Evolutionary conservation across 768 basidiomycete species (phyloP).

Genomic region (Tubosaeta sp.): DNA sequence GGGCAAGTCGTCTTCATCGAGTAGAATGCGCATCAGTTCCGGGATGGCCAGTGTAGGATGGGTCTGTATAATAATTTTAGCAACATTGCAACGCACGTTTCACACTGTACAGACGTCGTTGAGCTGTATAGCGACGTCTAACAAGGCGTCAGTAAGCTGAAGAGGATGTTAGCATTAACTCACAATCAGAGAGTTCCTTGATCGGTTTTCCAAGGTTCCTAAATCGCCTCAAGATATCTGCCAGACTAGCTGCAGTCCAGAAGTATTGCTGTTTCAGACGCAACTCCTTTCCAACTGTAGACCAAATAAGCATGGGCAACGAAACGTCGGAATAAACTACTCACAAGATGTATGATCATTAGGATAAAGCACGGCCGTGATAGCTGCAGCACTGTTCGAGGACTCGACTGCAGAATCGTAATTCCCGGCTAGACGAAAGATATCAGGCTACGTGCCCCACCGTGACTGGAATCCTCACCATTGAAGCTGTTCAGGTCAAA

Average conservation of each 20-base stretch:
- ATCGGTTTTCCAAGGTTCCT: slow-evolving; percentile 84
- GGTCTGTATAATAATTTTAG: slow-evolving; percentile 46
- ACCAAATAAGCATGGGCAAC: background rate
- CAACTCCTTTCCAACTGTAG: slow-evolving; percentile 74
- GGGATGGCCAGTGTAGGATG: slow-evolving; percentile 95
- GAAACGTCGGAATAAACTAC: slow-evolving; percentile 9
- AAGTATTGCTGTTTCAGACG: slow-evolving; percentile 97
- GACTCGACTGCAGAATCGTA: slow-evolving; percentile 88
- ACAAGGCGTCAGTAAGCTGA: slow-evolving; percentile 1
- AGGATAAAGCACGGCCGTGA: slow-evolving; percentile 94
- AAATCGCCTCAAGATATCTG: slow-evolving; percentile 90
- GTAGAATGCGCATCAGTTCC: slow-evolving; percentile 87
- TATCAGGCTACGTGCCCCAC: slow-evolving; percentile 1
- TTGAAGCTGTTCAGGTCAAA: slow-evolving; percentile 97
- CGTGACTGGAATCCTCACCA: slow-evolving; percentile 39
- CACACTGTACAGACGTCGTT: slow-evolving; percentile 61
- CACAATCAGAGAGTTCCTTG: slow-evolving; percentile 77
- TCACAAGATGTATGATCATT: slow-evolving; percentile 80
- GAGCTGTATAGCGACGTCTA: slow-evolving; percentile 90
- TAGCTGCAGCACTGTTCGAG: slow-evolving; percentile 86
- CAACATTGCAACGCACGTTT: background rate
- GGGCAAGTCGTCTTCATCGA: slow-evolving; percentile 85
- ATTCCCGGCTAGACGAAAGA: slow-evolving; percentile 62
- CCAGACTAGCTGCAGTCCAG: slow-evolving; percentile 85
- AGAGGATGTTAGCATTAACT: slow-evolving; percentile 15